Base-by-base conservation (phyloP, 768 basidiomycete genomes). In the Lenzites betulinus region DNA sequence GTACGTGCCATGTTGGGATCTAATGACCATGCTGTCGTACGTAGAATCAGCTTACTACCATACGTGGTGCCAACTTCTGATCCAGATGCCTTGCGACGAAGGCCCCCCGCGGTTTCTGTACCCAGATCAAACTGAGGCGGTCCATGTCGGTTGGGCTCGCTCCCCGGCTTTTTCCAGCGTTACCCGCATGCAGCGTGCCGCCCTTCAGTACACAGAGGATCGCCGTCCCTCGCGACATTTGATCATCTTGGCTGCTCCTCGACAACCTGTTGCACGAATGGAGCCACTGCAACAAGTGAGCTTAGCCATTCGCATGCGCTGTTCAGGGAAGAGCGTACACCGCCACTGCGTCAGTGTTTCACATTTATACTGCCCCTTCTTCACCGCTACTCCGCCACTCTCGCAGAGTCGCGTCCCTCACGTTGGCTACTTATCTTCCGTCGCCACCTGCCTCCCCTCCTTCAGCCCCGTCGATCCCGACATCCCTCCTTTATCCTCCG, bases 371-470 rank as follows among this genome's bases (percentile, higher is more conserved):
- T 75, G 74, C 75, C 65, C 60, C n/a, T n/a, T 23, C 52, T 53
- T 30, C 62, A 64, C 49, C 53, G 63, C 51, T 63, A 55, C 38
- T 64, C 59, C 33, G 60, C 53, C 62, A 59, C 62, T 57, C 69
- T 69, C 64, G 67, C 66, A 26, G 60, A 64, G 70, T 62, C 57
- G 55, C 47, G 44, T 58, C 57, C 55, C 59, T 60, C 60, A 60
- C 57, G 60, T 61, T 64, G 66, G 66, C 62, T 60, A 53, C 62
- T 56, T 68, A 72, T 79, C 83, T 79, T 81, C 84, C 80, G 74
- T 77, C 65, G 81, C 83, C 70, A 63, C 71, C 55, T 75, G 52
- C 78, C 58, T 70, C 72, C 55, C 56, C 57, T 36, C 51, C 62
- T 41, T 50, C 53, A 57, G 53, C 59, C 58, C 26, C 65, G 38